Percentiles rank a stretch among this genome's conserved stretches.
Conservation (phyloP, 2,329 filamentous ascomycete genomes). For the Hymenoscyphus linearis region DNA sequence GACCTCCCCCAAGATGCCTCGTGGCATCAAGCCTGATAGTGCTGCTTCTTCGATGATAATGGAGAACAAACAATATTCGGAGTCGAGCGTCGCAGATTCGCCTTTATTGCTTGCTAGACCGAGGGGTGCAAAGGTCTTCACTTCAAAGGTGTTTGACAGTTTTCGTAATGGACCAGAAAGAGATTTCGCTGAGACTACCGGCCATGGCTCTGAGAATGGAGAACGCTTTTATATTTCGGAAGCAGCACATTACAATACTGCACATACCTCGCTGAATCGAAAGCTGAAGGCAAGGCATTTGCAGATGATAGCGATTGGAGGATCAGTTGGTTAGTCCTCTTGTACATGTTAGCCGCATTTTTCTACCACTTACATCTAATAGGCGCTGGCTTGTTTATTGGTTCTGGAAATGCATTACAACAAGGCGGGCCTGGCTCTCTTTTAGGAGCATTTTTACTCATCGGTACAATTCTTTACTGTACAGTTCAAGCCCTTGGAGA, state of each 20-base stretch:
- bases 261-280: constrained; percentile 67
- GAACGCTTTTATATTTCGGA: constrained; percentile 57
- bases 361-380: constrained; percentile 13
- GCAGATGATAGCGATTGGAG: constrained; percentile 97
- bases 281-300: constrained; percentile 78
- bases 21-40: constrained; percentile 5
- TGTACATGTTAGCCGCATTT: not conserved
- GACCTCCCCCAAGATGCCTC: not conserved
- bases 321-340: constrained; percentile 64
- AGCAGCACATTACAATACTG: constrained; percentile 55
- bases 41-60: constrained; percentile 9
- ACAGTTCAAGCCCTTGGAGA: constrained; percentile 90
- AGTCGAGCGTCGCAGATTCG: constrained; percentile 23
- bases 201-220: constrained; percentile 22
- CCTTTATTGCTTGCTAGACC: constrained; percentile 23
- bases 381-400: constrained; percentile 83
- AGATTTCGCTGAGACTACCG: constrained; percentile 15
- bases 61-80: constrained; percentile 20
- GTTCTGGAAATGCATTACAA: constrained; percentile 66
- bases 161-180: constrained; percentile 23
- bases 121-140: constrained; percentile 14
- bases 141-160: constrained; percentile 24
- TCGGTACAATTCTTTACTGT: constrained; percentile 83
- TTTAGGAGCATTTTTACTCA: constrained; percentile 70
- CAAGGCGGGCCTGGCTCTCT: constrained; percentile 73